Evolutionary conservation across 1,139 yeast species (phyloP).

Genomic region (Nadsonia starkeyi-henricii): DNA sequence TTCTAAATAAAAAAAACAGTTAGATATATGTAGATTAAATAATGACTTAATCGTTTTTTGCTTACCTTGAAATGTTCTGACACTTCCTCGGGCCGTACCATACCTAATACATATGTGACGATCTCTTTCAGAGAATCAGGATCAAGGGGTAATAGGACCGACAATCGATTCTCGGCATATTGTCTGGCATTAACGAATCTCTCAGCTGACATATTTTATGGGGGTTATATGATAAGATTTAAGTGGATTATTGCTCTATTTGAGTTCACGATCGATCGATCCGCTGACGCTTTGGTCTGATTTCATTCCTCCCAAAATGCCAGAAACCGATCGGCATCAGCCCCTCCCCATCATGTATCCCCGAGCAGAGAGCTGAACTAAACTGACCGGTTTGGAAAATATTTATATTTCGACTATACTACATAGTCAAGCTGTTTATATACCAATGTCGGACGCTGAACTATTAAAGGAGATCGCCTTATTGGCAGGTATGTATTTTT

Average conservation of each 20-base stretch:
- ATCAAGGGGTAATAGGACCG: not conserved
- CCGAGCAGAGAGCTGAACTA: no score
- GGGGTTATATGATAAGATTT: no score
- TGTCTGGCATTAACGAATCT: not conserved
- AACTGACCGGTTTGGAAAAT: no score
- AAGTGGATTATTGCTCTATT: not conserved
- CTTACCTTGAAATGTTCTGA: not conserved
- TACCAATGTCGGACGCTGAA: constrained; percentile 21
- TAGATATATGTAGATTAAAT: not conserved
- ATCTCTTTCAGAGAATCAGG: not conserved
- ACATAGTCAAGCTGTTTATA: no score
- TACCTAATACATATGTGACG: not conserved
- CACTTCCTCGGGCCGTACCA: not conserved
- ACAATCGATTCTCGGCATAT: not conserved
- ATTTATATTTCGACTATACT: no score
- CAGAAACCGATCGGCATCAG: no score
- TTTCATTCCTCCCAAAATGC: no score
- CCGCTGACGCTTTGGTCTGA: no score
- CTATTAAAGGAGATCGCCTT: constrained; percentile 18
- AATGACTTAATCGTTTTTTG: no score
- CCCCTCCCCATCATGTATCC: no score
- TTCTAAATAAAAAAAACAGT: not conserved
- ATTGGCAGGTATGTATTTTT: constrained; percentile 16
- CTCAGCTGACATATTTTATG: not conserved
- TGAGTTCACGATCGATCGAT: no score